Evolutionary conservation across 371 early-diverging fungal species (phyloP), one percentile per base, ranked within the genome.

Genomic region (Actinomucor elegans): DNA sequence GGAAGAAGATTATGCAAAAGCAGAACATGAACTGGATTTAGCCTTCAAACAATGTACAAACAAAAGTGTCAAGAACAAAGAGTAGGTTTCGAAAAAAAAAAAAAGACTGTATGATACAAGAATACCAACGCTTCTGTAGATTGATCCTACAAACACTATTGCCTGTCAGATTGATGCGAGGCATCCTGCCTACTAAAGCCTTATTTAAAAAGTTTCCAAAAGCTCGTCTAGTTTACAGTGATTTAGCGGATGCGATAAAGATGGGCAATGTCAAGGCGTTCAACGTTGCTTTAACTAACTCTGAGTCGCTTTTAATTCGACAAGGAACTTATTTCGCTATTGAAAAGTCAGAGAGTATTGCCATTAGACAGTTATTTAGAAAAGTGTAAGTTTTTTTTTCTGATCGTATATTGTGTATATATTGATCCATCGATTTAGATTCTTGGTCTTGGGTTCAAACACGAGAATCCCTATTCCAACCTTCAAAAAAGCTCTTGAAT

Each of bases 301-400:
- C 75, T 10, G 86, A 91, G 63, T 50, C 67, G 11, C 52, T 60
- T 4, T 64, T 94, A 48, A 78, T 91, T 21, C 49, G 66, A 3
- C 67, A 80, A 40, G 92, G 92, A 5, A 88, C 89, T 1, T 94
- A 85, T 59, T 65, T 92, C 55, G 87, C 90, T 0, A 79, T 93
- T 3, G 96, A 93, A 61, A 70, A 85, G 20, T 80, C 85, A 15
- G 80, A 90, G 38, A 75, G 71, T 36, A 68, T 94, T 27, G 88
- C 82, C 12, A 67, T 91, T 21, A 70, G 94, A 41, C 86, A 79
- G 32, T 64, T 97, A 40, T 86, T 94, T 57, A 80, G 86, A 59
- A 88, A 86, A 75, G 84, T 90, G 85, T 93, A 75, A 65, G 77
- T 67, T 9, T 14, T 11, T 26, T 24, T 24, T n/a, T 6, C 20